Percentiles rank a stretch among this genome's conserved stretches.
Conservation (phyloP, 148 eudicot species). For the Polygonum aviculare region DNA sequence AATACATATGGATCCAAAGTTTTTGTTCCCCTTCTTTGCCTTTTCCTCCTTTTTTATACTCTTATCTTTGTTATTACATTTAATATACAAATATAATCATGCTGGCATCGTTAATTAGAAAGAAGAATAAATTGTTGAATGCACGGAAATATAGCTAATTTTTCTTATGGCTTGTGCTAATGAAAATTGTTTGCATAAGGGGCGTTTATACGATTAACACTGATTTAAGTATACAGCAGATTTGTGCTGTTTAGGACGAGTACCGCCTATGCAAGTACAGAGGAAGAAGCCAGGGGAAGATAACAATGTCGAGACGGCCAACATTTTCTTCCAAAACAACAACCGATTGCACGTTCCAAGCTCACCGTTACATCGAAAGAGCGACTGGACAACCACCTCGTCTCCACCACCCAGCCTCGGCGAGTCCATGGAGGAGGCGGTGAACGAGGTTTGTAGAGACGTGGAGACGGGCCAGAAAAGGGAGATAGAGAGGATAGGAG, state of each 20-base stretch:
- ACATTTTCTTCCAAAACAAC: background rate
- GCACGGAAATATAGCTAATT: too few species aligned
- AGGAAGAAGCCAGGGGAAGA: constrained; percentile 29
- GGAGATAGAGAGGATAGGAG: constrained; percentile 39
- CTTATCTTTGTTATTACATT: too few species aligned
- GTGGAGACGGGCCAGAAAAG: constrained; percentile 40
- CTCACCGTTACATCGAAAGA: background rate
- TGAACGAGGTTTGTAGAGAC: constrained; percentile 48
- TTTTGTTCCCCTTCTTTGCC: constrained; percentile 1
- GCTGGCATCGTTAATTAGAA: too few species aligned
- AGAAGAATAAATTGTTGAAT: too few species aligned
- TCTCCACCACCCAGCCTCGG: constrained; percentile 21
- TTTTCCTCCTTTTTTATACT: background rate
- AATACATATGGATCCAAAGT: constrained; percentile 7
- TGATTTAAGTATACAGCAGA: background rate
- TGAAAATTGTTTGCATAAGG: background rate
- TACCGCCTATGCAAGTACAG: background rate
- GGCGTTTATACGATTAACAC: background rate
- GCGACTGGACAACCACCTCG: background rate
- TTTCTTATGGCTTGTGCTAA: too few species aligned
- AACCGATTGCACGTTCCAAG: background rate
- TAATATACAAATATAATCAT: too few species aligned
- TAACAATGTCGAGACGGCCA: constrained; percentile 15
- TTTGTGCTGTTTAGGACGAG: background rate
- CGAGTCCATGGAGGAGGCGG: constrained; percentile 33